Percentiles rank a stretch among this genome's conserved stretches.
phyloP scores from a whole-genome alignment of 176 grass and related monocot species.

The Metroxylon sagu region DNA sequence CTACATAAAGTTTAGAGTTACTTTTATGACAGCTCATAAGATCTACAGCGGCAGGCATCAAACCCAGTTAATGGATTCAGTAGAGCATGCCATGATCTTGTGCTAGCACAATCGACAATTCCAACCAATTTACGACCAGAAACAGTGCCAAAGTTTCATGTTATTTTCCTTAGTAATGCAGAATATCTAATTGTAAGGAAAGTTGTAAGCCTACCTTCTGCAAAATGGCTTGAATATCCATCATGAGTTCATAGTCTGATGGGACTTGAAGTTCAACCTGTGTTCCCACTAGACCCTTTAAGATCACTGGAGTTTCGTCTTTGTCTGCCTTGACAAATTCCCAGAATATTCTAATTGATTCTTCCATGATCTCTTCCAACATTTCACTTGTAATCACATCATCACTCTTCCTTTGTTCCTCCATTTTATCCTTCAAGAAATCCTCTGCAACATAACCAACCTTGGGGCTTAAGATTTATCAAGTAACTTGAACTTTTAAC shows the following conservation, averaged over 20 bases:
- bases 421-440: slow-evolving; percentile 64
- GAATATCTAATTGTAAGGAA: no score
- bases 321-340: slow-evolving; percentile 89
- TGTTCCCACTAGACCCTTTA: slow-evolving; percentile 50
- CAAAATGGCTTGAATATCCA: slow-evolving; percentile 40
- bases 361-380: slow-evolving; percentile 75
- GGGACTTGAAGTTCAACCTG: slow-evolving; percentile 67
- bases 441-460: slow-evolving; percentile 48
- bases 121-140: no score
- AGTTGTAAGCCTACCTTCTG: slow-evolving; percentile 52
- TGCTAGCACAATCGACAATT: no score
- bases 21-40: no score
- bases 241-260: slow-evolving; percentile 55
- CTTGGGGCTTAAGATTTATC: no score
- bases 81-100: no score
- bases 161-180: no score
- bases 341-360: slow-evolving; percentile 70
- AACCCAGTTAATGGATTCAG: no score
- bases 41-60: no score
- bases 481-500: no score
- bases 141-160: no score
- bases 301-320: slow-evolving; percentile 40
- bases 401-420: slow-evolving; percentile 64
- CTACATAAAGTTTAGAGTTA: no score
- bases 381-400: slow-evolving; percentile 52